Conservation (phyloP, 805 yeast species). For the Zygoascus biomembranicola region DNA sequence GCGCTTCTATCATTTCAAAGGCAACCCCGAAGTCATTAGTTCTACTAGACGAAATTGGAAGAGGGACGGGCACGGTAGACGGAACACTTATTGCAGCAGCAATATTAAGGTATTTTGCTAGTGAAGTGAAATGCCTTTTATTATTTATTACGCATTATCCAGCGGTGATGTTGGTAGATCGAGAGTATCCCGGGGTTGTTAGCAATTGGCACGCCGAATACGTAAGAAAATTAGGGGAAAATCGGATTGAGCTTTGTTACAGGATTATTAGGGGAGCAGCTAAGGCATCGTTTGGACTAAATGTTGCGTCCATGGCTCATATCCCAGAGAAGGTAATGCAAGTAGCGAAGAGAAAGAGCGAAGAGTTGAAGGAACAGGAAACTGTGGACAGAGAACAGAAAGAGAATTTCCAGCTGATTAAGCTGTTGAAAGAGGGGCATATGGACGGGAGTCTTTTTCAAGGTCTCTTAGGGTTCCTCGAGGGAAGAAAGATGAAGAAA, state of each 20-base stretch:
- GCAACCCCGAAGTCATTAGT: slow-evolving; percentile 52
- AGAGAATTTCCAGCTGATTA: background rate
- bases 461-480: background rate
- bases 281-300: slow-evolving; percentile 68
- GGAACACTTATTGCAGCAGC: slow-evolving; percentile 79
- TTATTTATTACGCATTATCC: slow-evolving; percentile 85
- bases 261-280: slow-evolving; percentile 43
- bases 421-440: background rate
- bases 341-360: slow-evolving; percentile 21
- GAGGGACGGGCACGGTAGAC: slow-evolving; percentile 68
- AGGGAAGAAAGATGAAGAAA: background rate
- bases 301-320: slow-evolving; percentile 73
- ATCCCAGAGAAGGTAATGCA: slow-evolving; percentile 28
- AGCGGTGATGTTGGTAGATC: slow-evolving; percentile 45
- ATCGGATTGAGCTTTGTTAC: slow-evolving; percentile 40
- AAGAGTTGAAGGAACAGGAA: slow-evolving; percentile 16
- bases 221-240: slow-evolving; percentile 31
- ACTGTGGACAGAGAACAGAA: background rate
- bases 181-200: slow-evolving; percentile 33
- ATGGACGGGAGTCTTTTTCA: background rate
- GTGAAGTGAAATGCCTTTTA: slow-evolving; percentile 42
- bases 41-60: slow-evolving; percentile 66
- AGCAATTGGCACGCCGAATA: slow-evolving; percentile 69
- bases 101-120: slow-evolving; percentile 50
- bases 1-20: slow-evolving; percentile 44